phyloP scores from a whole-genome alignment of 1,284 basidiomycete species.

The Stygiomarasmius scandens region DNA sequence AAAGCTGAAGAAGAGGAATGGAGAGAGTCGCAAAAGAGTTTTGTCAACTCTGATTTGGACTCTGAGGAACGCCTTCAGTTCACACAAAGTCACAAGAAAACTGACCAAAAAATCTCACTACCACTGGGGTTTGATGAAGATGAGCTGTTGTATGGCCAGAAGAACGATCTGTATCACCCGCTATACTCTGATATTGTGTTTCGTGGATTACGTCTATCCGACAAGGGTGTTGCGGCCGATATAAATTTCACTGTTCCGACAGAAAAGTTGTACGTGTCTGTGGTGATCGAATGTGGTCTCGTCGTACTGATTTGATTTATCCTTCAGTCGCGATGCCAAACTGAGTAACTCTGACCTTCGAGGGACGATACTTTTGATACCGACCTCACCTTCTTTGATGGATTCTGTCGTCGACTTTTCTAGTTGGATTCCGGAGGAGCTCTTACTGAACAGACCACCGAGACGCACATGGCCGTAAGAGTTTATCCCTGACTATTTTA shows the following conservation, averaged over 20 bases:
- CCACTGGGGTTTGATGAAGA: not conserved
- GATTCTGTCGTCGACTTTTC: constrained; percentile 30
- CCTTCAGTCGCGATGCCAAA: not conserved
- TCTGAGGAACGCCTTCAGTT: not conserved
- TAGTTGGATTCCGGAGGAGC: constrained; percentile 28
- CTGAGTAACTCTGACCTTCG: not conserved
- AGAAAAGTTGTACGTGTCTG: constrained; percentile 30
- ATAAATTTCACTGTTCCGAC: constrained; percentile 33
- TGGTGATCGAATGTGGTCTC: not conserved
- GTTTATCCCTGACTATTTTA: not conserved
- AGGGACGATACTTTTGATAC: constrained; percentile 28
- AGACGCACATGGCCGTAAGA: constrained; percentile 30
- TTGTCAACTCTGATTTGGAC: not conserved
- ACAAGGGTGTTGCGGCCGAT: constrained; percentile 24
- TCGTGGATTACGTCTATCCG: constrained; percentile 27
- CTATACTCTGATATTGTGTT: constrained; percentile 35
- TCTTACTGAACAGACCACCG: constrained; percentile 24
- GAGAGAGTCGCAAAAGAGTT: too few relatives aligned
- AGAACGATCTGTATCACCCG: constrained; percentile 6
- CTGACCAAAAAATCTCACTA: not conserved
- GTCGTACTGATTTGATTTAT: not conserved
- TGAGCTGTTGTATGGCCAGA: not conserved
- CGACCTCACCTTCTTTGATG: constrained; percentile 31
- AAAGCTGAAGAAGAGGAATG: constrained; percentile 13
- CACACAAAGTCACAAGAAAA: not conserved